Conservation (phyloP, 2,329 filamentous ascomycete species). For the Apiospora kogelbergensis region DNA sequence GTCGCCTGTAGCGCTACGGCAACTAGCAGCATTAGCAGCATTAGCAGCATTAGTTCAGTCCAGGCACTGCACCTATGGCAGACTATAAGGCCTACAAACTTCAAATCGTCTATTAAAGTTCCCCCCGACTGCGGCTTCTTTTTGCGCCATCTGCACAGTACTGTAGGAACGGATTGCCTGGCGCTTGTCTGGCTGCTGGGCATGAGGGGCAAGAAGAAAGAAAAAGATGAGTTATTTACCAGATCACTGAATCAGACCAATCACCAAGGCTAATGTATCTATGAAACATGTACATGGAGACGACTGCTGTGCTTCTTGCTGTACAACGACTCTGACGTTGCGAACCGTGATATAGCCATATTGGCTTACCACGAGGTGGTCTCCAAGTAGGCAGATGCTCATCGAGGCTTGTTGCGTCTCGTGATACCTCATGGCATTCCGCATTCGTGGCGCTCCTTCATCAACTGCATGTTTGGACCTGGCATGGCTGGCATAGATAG, state of each 20-base stretch:
- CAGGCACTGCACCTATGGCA: not conserved
- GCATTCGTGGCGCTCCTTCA: not conserved
- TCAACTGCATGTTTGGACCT: not conserved
- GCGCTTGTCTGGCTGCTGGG: too few species aligned
- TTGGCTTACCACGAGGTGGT: not conserved
- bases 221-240: not conserved
- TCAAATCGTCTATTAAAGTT: not conserved
- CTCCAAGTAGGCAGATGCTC: not conserved
- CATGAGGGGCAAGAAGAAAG: not conserved
- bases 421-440: not conserved
- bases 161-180: not conserved
- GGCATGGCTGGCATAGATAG: not conserved
- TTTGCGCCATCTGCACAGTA: not conserved
- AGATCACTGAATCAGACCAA: not conserved
- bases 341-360: not conserved
- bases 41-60: not conserved
- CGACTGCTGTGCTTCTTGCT: conserved; percentile 2
- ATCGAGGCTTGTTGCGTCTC: not conserved
- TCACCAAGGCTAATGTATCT: not conserved
- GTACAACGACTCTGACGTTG: conserved; percentile 7
- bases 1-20: not conserved
- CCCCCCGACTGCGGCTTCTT: not conserved
- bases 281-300: conserved; percentile 4
- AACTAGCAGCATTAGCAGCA: not conserved
- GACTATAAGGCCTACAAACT: not conserved